Percentiles rank a stretch among this genome's conserved stretches.
These are phyloP conservation scores for Crucihimalaya himalaica DNA, from an alignment of 345 rosid species.

Conservation along the genomic window DNA sequence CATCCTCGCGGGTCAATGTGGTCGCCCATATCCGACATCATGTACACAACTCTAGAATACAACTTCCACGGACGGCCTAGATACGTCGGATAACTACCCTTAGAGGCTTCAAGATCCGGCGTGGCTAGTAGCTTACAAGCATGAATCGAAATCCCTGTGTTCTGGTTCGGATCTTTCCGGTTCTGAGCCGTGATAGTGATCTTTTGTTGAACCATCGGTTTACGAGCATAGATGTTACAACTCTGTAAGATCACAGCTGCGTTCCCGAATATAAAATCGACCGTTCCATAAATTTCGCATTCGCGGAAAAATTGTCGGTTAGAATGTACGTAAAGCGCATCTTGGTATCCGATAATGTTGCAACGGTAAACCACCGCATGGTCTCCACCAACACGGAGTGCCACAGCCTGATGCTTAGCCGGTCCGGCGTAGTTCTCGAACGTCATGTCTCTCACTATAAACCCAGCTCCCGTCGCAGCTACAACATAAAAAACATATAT, in stretches of 20 bases:
- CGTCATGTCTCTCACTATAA: conserved; percentile 87
- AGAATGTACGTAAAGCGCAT: conserved; percentile 90
- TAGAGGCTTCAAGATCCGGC: conserved; percentile 51
- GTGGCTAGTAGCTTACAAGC: conserved; percentile 68
- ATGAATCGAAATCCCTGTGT: conserved; percentile 93
- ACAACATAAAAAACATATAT: conserved; percentile 2
- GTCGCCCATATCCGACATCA: conserved; percentile 74
- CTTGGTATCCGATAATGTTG: conserved; percentile 80
- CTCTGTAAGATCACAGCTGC: conserved; percentile 91
- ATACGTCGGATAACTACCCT: conserved; percentile 62
- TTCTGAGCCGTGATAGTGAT: conserved; percentile 96
- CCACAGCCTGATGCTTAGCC: conserved; percentile 89
- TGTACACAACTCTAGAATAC: conserved; percentile 71
- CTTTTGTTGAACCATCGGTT: conserved; percentile 76
- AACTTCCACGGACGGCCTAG: conserved; percentile 98
- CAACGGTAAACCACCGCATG: conserved; percentile 90
- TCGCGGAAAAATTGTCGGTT: conserved; percentile 94
- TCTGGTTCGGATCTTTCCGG: conserved; percentile 93
- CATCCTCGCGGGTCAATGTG: conserved; percentile 84
- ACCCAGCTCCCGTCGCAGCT: conserved; percentile 96
- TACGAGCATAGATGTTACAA: conserved; percentile 80
- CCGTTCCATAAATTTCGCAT: conserved; percentile 86
- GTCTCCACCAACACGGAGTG: conserved; percentile 91
- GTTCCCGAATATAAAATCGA: conserved; percentile 92
- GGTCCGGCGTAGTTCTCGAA: conserved; percentile 96